These are phyloP conservation scores for Penicillium sp. DNA, from an alignment of 2,329 filamentous ascomycete species.

Conservation along the genomic window DNA sequence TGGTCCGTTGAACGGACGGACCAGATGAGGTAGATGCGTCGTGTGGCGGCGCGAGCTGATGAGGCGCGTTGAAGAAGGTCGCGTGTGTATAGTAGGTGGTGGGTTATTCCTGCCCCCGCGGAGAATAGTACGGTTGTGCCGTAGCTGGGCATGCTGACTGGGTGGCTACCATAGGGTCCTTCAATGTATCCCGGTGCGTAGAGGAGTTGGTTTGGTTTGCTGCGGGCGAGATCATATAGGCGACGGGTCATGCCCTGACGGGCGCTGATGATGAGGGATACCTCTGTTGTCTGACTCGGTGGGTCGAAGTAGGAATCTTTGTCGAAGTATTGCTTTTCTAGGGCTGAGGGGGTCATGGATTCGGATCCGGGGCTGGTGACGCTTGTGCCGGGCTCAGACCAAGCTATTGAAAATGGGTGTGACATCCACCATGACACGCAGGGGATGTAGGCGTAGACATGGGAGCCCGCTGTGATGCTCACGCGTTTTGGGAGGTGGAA, in stretches of 20 bases:
- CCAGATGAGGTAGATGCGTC: constrained; percentile 60
- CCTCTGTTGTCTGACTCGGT: constrained; percentile 28
- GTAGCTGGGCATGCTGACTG: constrained; percentile 55
- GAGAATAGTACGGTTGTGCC: constrained; percentile 64
- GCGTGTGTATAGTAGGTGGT: constrained; percentile 59
- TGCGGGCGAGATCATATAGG: constrained; percentile 54
- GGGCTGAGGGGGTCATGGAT: constrained; percentile 20
- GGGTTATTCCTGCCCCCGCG: constrained; percentile 62
- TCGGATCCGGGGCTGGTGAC: constrained; percentile 1
- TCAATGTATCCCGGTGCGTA: constrained; percentile 56
- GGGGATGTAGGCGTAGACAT: constrained; percentile 60
- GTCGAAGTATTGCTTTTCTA: constrained; percentile 33
- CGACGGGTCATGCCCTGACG: constrained; percentile 61
- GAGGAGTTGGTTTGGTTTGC: constrained; percentile 48
- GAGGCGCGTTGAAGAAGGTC: constrained; percentile 53
- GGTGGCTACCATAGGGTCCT: constrained; percentile 60
- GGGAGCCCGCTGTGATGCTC: constrained; percentile 52
- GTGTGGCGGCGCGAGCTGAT: constrained; percentile 53
- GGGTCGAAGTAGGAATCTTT: constrained; percentile 24
- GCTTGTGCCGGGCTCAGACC: constrained; percentile 36
- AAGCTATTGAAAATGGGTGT: constrained; percentile 48
- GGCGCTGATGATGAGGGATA: constrained; percentile 57
- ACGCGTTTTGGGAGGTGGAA: constrained; percentile 55
- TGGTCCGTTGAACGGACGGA: constrained; percentile 57
- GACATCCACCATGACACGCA: constrained; percentile 46